These are phyloP conservation scores for Rhododendron ferrugineum DNA, from an alignment of 148 eudicot species.

Conservation along the genomic window DNA sequence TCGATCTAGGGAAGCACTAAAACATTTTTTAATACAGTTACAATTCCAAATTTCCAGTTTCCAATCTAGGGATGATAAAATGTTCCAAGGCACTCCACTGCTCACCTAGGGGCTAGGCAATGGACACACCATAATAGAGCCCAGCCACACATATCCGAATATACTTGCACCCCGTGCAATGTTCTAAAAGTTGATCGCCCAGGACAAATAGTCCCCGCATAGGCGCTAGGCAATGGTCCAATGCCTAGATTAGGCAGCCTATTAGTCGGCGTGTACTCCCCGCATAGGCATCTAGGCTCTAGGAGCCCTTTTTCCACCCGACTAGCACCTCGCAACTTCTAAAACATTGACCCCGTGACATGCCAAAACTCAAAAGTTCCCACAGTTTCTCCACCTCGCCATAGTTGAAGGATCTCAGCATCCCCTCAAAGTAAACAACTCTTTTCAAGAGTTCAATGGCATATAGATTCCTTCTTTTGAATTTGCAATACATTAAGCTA, in stretches of 20 bases:
- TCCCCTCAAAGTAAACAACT: not conserved
- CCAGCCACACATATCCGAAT: not conserved
- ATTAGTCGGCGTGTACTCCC: too few species aligned
- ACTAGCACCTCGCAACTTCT: too few species aligned
- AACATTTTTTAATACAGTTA: not conserved
- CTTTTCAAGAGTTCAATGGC: not conserved
- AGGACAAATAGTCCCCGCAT: too few species aligned
- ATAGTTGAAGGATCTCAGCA: not conserved
- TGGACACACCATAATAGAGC: not conserved
- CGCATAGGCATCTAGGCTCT: too few species aligned
- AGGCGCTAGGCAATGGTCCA: too few species aligned
- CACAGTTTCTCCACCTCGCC: not conserved
- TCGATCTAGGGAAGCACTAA: not conserved
- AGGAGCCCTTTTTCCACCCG: too few species aligned
- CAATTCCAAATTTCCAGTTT: not conserved
- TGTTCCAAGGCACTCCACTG: not conserved
- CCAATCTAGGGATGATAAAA: not conserved
- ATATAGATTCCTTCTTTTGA: too few species aligned
- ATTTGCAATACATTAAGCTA: conserved; percentile 3
- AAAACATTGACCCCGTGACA: not conserved
- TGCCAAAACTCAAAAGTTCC: not conserved
- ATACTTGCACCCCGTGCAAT: not conserved
- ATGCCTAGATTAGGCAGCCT: too few species aligned
- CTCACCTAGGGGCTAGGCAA: not conserved
- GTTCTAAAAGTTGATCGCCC: too few species aligned